Conservation (phyloP, 495 filamentous ascomycete species). For the Aspergillus panamensis region DNA sequence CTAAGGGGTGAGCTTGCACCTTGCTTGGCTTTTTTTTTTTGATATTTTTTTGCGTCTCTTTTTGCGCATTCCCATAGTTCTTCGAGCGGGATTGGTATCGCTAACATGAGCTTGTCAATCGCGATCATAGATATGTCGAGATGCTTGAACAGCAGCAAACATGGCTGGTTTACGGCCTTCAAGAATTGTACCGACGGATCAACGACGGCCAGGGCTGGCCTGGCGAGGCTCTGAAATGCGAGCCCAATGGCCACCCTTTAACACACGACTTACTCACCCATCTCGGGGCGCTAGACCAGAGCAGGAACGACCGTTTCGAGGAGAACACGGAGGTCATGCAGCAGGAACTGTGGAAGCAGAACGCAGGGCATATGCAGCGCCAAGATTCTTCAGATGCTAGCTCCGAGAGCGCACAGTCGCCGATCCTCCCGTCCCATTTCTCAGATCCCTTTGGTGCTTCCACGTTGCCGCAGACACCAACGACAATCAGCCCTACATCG, state of each 20-base stretch:
- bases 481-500: constrained; percentile 34
- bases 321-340: constrained; percentile 55
- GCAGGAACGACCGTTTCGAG: constrained; percentile 55
- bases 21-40: constrained; percentile 16
- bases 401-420: constrained; percentile 52
- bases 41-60: constrained; percentile 6
- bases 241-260: constrained; percentile 56
- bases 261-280: constrained; percentile 63
- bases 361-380: constrained; percentile 46
- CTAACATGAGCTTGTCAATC: constrained; percentile 8
- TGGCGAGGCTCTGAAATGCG: constrained; percentile 50
- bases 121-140: constrained; percentile 55
- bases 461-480: constrained; percentile 36
- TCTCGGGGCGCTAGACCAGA: constrained; percentile 51
- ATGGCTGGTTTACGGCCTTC: constrained; percentile 59
- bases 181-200: constrained; percentile 56
- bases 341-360: constrained; percentile 49
- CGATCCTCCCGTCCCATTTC: constrained; percentile 34
- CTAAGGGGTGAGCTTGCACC: constrained; percentile 54
- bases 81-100: neutral
- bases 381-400: constrained; percentile 51
- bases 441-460: constrained; percentile 36
- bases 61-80: neutral
- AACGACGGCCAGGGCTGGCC: constrained; percentile 52
- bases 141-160: constrained; percentile 69